Conservation (phyloP, 192 early-diverging fungal species). For the Coemansia sp. region DNA sequence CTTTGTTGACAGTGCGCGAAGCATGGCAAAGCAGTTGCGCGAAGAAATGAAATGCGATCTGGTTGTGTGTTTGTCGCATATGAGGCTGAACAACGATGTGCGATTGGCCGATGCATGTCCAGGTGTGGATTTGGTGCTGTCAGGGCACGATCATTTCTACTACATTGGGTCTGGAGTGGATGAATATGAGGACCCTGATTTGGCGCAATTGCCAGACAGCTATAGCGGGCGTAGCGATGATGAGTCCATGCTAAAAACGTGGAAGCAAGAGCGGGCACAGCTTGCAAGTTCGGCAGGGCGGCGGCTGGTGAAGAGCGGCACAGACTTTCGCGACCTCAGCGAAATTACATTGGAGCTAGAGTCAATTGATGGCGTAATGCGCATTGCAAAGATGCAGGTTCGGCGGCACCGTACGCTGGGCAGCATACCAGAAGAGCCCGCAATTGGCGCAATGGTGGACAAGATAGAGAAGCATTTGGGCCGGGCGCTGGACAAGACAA, state of each 20-base stretch:
- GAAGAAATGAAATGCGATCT: conserved; percentile 53
- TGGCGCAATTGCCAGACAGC: not conserved
- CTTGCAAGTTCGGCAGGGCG: conserved; percentile 17
- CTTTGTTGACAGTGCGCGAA: conserved; percentile 53
- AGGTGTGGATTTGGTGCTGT: conserved; percentile 66
- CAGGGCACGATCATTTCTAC: conserved; percentile 73
- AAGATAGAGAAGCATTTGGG: conserved; percentile 53
- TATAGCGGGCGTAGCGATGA: conserved; percentile 32
- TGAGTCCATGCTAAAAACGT: conserved; percentile 37
- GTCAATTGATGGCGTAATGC: not conserved
- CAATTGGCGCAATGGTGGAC: conserved; percentile 51
- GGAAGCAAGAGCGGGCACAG: conserved; percentile 35
- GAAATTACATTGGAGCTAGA: conserved; percentile 48
- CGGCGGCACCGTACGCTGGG: conserved; percentile 51
- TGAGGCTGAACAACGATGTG: conserved; percentile 68
- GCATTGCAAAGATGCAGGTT: conserved; percentile 29
- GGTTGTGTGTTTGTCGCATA: conserved; percentile 72
- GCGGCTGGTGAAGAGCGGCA: conserved; percentile 66
- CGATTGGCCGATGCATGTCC: conserved; percentile 53
- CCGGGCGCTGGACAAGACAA: conserved; percentile 53
- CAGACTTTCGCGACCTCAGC: conserved; percentile 66
- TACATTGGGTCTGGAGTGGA: conserved; percentile 56
- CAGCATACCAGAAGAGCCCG: conserved; percentile 33
- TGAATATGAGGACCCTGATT: conserved; percentile 23
- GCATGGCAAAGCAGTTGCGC: conserved; percentile 40